Base-by-base conservation (phyloP, 345 rosid species). In the Populus deltoides region DNA sequence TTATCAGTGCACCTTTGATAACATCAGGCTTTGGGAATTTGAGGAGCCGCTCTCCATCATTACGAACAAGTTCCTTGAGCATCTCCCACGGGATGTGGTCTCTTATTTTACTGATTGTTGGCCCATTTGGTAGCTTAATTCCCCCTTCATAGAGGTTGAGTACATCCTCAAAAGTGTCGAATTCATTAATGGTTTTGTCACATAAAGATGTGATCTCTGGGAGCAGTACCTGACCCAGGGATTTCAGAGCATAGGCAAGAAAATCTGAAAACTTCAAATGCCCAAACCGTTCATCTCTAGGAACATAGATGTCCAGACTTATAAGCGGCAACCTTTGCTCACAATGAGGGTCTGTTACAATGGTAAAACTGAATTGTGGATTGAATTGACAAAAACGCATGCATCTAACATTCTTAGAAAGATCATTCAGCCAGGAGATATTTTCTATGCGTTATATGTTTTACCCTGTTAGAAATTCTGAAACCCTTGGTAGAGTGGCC, bases 181-280 rank as follows among this genome's bases (percentile, higher is more conserved):
- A 96, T 81, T 96, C 99, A 59, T 96, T 89, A 43, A 88, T 82
- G 68, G 93, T 93, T 79, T 92, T 90, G 90, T 93, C 92, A 78
- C 82, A 88, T 68, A 93, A 59, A 25, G 98, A 89, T 38, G 79
- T 59, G 29, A 91, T 77, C 87, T 96, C 97, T 1, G 97, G 94
- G 75, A 86, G 71, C 36, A 93, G 18, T 72, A 96, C 83, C 79
- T 93, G 97, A 78, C 81, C 71, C 43, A 93, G 70, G 6, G 98
- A 88, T 62, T 96, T 96, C 70, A 91, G 80, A 59, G 92, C 90
- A 77, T 91, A 90, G 80, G 97, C 99, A 20, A 96, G 88, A 75
- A 96, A 90, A 77, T 93, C 97, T 11, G 98, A 91, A 82, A 92
- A 93, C 82, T 96, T 96, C 66, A 93, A 61, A 68, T 86, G 92